Conservation (phyloP, 2,329 filamentous ascomycete species). For the Epichloe coenophiala region DNA sequence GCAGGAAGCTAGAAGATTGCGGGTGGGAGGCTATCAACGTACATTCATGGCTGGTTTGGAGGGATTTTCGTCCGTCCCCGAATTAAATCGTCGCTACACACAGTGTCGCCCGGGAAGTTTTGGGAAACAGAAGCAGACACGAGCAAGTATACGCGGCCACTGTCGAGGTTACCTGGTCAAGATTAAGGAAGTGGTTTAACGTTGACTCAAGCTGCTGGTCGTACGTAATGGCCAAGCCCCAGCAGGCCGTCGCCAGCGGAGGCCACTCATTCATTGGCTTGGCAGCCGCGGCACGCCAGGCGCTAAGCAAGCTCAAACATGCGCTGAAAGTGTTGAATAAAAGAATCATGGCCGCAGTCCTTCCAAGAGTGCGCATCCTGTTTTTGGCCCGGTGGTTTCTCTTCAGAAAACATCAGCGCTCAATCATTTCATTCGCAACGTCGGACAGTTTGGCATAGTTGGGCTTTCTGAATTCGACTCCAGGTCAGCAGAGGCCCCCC, state of each 20-base stretch:
- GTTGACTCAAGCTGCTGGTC: neutral
- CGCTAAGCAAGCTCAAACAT: no score
- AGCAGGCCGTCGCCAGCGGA: neutral
- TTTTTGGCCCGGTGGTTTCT: no score
- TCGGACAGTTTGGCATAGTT: no score
- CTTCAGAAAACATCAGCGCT: no score
- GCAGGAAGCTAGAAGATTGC: neutral
- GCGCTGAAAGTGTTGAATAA: no score
- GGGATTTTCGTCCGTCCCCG: no score
- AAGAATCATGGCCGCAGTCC: no score
- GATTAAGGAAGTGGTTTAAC: neutral
- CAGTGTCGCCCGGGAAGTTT: neutral
- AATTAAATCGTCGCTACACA: neutral
- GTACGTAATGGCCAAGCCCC: neutral
- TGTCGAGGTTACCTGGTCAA: conserved; percentile 1
- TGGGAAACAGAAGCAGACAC: neutral
- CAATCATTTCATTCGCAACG: no score
- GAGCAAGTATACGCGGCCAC: neutral
- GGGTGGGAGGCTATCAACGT: conserved; percentile 11
- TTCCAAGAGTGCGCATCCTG: no score
- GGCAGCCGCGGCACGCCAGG: conserved; percentile 2
- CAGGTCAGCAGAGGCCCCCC: no score
- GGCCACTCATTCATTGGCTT: conserved; percentile 1
- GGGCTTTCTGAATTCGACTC: no score
- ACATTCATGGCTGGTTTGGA: conserved; percentile 41